These are phyloP conservation scores for Earliella scabrosa DNA, from an alignment of 1,284 basidiomycete genomes.

Conservation along the genomic window DNA sequence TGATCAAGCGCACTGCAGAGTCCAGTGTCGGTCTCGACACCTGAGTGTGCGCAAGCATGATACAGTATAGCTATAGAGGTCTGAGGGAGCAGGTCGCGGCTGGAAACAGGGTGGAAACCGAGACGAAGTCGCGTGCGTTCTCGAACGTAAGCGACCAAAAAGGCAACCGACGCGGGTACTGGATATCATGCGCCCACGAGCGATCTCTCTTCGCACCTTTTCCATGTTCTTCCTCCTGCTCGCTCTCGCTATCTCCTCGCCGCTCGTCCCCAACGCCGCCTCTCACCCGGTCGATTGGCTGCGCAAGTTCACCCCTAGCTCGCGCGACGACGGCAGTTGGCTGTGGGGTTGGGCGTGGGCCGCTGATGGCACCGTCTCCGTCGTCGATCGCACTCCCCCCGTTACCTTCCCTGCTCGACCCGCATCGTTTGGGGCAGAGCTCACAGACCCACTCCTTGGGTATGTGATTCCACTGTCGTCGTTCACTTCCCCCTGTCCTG, in stretches of 20 bases:
- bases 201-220: conserved; percentile 1
- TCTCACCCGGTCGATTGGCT: conserved; percentile 34
- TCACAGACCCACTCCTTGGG: conserved; percentile 69
- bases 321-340: conserved; percentile 32
- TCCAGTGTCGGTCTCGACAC: too few relatives aligned
- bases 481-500: conserved; percentile 61
- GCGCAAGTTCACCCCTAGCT: conserved; percentile 28
- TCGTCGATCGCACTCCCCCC: conserved; percentile 72
- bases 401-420: conserved; percentile 66
- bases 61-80: too few relatives aligned
- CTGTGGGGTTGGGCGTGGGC: conserved; percentile 58
- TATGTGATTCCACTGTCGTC: conserved; percentile 80
- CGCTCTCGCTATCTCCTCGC: conserved; percentile 23
- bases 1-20: too few relatives aligned
- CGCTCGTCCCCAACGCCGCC: conserved; percentile 16
- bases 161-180: conserved; percentile 13
- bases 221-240: conserved; percentile 27
- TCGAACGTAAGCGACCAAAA: conserved; percentile 10
- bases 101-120: too few relatives aligned
- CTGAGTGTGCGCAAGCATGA: too few relatives aligned
- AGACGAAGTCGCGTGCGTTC: conserved; percentile 1
- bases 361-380: conserved; percentile 76
- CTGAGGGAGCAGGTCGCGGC: too few relatives aligned
- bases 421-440: conserved; percentile 78
- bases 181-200: conserved; percentile 17